Evolutionary conservation across 2,329 filamentous ascomycete genomes (phyloP), one percentile per base, ranked within the genome.

Genomic region (Penicillium hesseltinei): DNA sequence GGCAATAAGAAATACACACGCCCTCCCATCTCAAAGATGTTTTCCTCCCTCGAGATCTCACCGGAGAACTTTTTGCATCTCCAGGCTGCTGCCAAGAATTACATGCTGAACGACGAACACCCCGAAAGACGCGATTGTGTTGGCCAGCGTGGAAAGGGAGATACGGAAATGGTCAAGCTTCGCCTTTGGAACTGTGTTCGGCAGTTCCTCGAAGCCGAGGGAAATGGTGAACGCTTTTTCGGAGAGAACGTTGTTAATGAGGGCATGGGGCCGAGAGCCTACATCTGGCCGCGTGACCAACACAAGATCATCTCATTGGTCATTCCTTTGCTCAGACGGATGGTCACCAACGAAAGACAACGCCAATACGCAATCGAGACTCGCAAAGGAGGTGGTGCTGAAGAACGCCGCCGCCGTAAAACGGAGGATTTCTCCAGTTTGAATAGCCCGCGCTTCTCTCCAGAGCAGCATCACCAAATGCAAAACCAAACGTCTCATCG

Each of bases 341-440:
- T 85, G 81, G 82, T 85, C 13, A 84, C 82, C 17, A 85, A 85
- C 57, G 83, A 85, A 66, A 75, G 82, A 25, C 82, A 85, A 65
- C 74, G 82, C 38, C 76, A 81, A 64, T 85, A 85, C 68, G 82
- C 82, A 1, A 79, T 83, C 31, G 81, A 83, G 67, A 82, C 80
- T 1, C 75, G 82, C 40, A 84, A 81, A 60, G 77, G 78, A 11
- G 77, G 77, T 4, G 71, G 71, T 36, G 27, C 64, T 1, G 73
- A 75, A 6, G 78, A 77, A 54, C 71, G 71, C 48, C 71, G 69
- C 52, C 71, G 71, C 48, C 64, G 69, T 33, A 74, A 71, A 58
- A 75, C 71, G 6, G 70, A 73, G 13, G 73, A 75, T 7, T 62
- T 71, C 31, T 65, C 68, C 50, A 69, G 67, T 19, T 44, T 71